Evolutionary conservation across 2,329 filamentous ascomycete genomes (phyloP).

Genomic region (Tolypocladium tundrense): DNA sequence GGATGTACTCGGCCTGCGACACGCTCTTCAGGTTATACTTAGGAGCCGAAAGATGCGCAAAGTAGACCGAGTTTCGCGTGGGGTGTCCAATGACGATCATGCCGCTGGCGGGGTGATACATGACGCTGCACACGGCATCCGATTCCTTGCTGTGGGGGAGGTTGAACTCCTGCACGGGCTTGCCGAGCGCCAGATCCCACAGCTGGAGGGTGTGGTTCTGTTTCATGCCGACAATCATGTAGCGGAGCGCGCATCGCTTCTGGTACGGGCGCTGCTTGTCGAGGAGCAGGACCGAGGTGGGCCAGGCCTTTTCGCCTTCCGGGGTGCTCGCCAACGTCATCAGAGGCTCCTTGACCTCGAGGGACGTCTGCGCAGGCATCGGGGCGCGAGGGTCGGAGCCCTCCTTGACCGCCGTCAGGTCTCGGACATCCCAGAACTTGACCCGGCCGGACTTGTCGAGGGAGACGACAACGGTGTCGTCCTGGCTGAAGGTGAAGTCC

Average conservation of each 20-base stretch:
- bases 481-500: constrained; percentile 95
- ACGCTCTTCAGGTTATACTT: constrained; percentile 78
- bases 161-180: constrained; percentile 94
- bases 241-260: constrained; percentile 81
- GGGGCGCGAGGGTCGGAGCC: constrained; percentile 39
- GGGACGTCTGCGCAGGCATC: constrained; percentile 43
- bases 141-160: constrained; percentile 93
- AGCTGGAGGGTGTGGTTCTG: constrained; percentile 98
- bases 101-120: constrained; percentile 83
- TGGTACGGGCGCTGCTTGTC: constrained; percentile 92
- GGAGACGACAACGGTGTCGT: constrained; percentile 88
- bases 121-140: constrained; percentile 94
- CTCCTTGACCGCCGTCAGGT: constrained; percentile 51
- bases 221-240: constrained; percentile 96
- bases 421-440: constrained; percentile 96
- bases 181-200: constrained; percentile 92
- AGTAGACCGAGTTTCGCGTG: constrained; percentile 94
- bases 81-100: constrained; percentile 95
- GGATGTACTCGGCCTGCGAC: constrained; percentile 81
- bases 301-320: constrained; percentile 88
- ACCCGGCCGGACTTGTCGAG: constrained; percentile 93
- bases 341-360: constrained; percentile 78
- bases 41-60: constrained; percentile 88
- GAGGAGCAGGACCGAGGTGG: constrained; percentile 88
- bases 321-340: constrained; percentile 80